Evolutionary conservation across 139 green algal genomes (phyloP), one percentile per base, ranked within the genome.

Genomic region (Ettlia oleoabundans): DNA sequence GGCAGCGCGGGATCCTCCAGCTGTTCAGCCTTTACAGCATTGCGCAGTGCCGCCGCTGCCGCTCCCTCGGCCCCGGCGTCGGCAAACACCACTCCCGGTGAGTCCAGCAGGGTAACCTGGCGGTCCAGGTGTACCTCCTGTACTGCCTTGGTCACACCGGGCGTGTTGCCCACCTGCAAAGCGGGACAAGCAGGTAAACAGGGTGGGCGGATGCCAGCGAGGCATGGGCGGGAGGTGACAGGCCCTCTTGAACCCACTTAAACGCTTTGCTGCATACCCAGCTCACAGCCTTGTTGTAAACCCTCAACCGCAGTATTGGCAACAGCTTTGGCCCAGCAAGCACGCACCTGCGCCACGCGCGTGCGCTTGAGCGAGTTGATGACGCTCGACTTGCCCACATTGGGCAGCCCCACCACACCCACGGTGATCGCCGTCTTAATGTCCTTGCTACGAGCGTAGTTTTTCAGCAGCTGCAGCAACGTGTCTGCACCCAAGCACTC

Each of bases 381-480:
- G 40, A 99, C 83, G 2, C 91, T 97, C 15, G 84, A 94, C 90
- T 99, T 99, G 84, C 97, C 97, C 43, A 99, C 97, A 82, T 99
- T 99, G 32, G 97, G 97, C 76, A 99, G 91, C 8, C 97, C 97
- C 55, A 99, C 75, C 40, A 99, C 90, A 19, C 97, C 97, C 22
- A 99, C 97, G 0, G 97, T 98, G 86, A 99, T 97, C 33, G 93
- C 83, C 32, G 93, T 97, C 89, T 99, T 99, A 38, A 98, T 85
- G 62, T 90, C 73, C 10, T 61, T n/a, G 35, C 91, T 93, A 61
- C 96, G 47, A 28, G 95, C 91, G 80, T 99, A 99, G 85, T 99
- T 99, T 83, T 99, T 99, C 10, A 99, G 89, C 87, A 99, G 92
- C 86, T 99, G 94, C 78, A 99, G 86, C 83, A 99, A 92, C 21